Conservation (phyloP, 1,139 yeast species). For the Pichia sp. region DNA sequence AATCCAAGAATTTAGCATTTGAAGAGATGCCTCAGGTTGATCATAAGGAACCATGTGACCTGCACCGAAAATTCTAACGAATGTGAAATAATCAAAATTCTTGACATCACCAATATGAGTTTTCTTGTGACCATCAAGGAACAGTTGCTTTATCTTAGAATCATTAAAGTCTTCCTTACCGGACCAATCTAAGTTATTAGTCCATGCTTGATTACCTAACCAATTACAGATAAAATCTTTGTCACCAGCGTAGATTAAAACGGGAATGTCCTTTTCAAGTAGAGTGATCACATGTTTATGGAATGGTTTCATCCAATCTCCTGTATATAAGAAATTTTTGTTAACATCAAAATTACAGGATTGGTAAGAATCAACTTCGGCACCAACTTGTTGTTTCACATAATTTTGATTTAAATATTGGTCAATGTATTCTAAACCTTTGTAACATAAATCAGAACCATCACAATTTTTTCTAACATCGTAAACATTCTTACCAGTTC, state of each 20-base stretch:
- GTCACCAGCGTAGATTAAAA: slow-evolving; percentile 77
- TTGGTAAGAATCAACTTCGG: slow-evolving; percentile 77
- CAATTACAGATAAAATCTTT: slow-evolving; percentile 83
- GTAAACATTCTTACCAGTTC: slow-evolving; percentile 87
- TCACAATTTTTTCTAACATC: slow-evolving; percentile 87
- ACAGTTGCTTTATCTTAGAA: slow-evolving; percentile 35
- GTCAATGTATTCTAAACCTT: slow-evolving; percentile 57
- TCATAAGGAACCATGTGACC: slow-evolving; percentile 61
- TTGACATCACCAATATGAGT: slow-evolving; percentile 52
- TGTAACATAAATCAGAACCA: slow-evolving; percentile 72
- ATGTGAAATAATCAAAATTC: slow-evolving; percentile 50
- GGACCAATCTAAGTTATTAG: slow-evolving; percentile 61
- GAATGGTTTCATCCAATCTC: slow-evolving; percentile 91
- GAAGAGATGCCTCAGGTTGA: slow-evolving; percentile 40
- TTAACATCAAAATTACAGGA: slow-evolving; percentile 82
- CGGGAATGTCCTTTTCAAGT: slow-evolving; percentile 54
- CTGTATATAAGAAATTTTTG: slow-evolving; percentile 76
- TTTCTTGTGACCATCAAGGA: slow-evolving; percentile 32
- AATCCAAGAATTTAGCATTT: slow-evolving; percentile 43
- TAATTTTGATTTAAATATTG: slow-evolving; percentile 59
- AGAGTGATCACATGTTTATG: slow-evolving; percentile 48
- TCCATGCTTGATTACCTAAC: slow-evolving; percentile 85
- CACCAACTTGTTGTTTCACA: slow-evolving; percentile 81
- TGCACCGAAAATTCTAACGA: slow-evolving; percentile 56
- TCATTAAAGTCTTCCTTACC: slow-evolving; percentile 46